A percentile compares a stretch with the other conserved stretches of the same genome.
These are phyloP conservation scores for Echinosophora koreensis DNA, from an alignment of 306 rosid genomes.

Conservation along the genomic window DNA sequence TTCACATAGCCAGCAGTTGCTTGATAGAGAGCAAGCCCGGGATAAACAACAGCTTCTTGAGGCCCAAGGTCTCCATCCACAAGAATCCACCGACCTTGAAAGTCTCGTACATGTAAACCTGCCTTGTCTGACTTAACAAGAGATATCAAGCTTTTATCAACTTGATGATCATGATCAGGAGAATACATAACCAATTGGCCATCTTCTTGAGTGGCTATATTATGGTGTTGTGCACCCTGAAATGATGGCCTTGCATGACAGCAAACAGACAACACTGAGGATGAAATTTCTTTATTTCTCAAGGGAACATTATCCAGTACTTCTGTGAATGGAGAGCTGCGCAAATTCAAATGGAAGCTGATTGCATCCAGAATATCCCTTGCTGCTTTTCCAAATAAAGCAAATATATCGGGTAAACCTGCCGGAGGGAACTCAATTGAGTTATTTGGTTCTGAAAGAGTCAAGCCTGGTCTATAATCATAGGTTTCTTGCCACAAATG, in stretches of 20 bases:
- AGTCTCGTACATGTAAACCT: constrained; percentile 83
- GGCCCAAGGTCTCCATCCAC: constrained; percentile 96
- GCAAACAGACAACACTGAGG: constrained; percentile 95
- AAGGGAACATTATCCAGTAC: constrained; percentile 89
- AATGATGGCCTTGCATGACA: constrained; percentile 91
- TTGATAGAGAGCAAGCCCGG: constrained; percentile 97
- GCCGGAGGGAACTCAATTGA: constrained; percentile 87
- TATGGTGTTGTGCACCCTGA: constrained; percentile 84
- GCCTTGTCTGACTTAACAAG: constrained; percentile 88
- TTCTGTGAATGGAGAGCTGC: constrained; percentile 88
- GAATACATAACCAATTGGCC: constrained; percentile 81
- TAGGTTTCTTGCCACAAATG: constrained; percentile 84
- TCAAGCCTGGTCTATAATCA: constrained; percentile 91
- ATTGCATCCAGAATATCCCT: constrained; percentile 86
- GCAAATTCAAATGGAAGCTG: constrained; percentile 83
- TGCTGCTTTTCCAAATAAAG: constrained; percentile 86
- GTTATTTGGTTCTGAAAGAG: constrained; percentile 66
- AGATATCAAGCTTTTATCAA: constrained; percentile 89
- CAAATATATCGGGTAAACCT: constrained; percentile 82
- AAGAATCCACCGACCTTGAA: constrained; percentile 88
- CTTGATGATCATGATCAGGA: constrained; percentile 81
- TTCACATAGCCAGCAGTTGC: constrained; percentile 97
- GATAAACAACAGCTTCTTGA: constrained; percentile 91
- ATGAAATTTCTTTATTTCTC: constrained; percentile 83
- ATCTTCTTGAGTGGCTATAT: constrained; percentile 80